Percentiles rank a stretch among this genome's conserved stretches.
These are phyloP conservation scores for Colletotrichum horii DNA, from an alignment of 2,329 filamentous ascomycete genomes.

Conservation along the genomic window DNA sequence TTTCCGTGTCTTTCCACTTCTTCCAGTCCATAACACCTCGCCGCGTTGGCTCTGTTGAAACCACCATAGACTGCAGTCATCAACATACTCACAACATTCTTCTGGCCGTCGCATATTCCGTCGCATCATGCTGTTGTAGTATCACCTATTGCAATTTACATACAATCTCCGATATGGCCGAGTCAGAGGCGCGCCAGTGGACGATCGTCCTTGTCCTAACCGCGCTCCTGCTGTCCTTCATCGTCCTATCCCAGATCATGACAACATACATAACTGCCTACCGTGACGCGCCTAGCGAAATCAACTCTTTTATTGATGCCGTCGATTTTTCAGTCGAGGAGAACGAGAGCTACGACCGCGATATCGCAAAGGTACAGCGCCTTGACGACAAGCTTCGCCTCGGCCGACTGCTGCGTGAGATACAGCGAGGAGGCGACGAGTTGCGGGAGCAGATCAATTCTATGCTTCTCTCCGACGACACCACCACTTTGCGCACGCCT, in stretches of 20 bases:
- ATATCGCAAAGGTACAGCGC: conserved; percentile 61
- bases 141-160: background rate
- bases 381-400: conserved; percentile 69
- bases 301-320: conserved; percentile 62
- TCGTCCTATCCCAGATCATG: conserved; percentile 58
- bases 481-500: conserved; percentile 46
- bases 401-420: conserved; percentile 62
- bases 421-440: conserved; percentile 65
- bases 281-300: conserved; percentile 61
- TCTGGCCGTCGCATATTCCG: background rate
- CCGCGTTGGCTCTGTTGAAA: background rate
- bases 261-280: conserved; percentile 62
- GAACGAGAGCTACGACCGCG: conserved; percentile 68
- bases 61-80: background rate
- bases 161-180: conserved; percentile 47
- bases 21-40: background rate
- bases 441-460: conserved; percentile 64
- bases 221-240: conserved; percentile 60
- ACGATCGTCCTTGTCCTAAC: conserved; percentile 62
- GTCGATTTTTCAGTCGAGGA: conserved; percentile 68
- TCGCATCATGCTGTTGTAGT: conserved; percentile 8
- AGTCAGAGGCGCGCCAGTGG: conserved; percentile 59
- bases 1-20: background rate
- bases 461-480: conserved; percentile 44
- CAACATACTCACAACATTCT: background rate